A percentile compares a stretch with the other conserved stretches of the same genome.
Evolutionary conservation across 176 grass and related monocot species (phyloP).

Genomic region (Puccinellia tenuiflora): DNA sequence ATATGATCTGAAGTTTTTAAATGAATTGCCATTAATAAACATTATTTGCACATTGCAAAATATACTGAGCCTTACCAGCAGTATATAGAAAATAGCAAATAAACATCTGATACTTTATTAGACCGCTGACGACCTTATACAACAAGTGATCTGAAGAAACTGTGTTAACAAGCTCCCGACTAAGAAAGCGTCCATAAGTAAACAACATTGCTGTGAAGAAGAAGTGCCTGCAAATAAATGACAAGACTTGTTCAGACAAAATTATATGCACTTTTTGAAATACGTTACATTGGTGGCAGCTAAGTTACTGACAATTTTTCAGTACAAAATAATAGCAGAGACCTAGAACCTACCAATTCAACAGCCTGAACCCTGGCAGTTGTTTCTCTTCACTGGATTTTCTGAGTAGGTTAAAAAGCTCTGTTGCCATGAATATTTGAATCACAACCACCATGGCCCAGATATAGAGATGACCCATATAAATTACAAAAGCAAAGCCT

Average conservation of each 20-base stretch:
- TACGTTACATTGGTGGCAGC: not conserved
- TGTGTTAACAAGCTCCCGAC: constrained; percentile 86
- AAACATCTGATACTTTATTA: constrained; percentile 99
- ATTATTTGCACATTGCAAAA: constrained; percentile 18
- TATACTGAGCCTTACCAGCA: constrained; percentile 62
- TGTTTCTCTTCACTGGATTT: constrained; percentile 88
- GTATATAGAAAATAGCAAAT: constrained; percentile 99
- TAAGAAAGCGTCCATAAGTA: constrained; percentile 98
- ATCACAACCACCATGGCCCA: constrained; percentile 98
- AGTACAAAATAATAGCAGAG: not conserved
- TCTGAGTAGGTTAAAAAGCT: constrained; percentile 92
- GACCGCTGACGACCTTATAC: constrained; percentile 72
- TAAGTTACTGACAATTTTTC: not conserved
- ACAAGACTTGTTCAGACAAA: not conserved
- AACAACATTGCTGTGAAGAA: constrained; percentile 98
- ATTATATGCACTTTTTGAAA: not conserved
- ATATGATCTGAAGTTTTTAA: constrained; percentile 7
- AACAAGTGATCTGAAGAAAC: constrained; percentile 89
- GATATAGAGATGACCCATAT: constrained; percentile 96
- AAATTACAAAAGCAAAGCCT: constrained; percentile 69
- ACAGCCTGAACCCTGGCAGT: constrained; percentile 84
- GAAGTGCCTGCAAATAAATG: constrained; percentile 74
- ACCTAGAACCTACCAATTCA: constrained; percentile 67
- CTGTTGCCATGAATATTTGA: constrained; percentile 96
- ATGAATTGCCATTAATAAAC: not conserved